phyloP scores from a whole-genome alignment of 129 eudicot species.

The Escallonia herrerae region DNA sequence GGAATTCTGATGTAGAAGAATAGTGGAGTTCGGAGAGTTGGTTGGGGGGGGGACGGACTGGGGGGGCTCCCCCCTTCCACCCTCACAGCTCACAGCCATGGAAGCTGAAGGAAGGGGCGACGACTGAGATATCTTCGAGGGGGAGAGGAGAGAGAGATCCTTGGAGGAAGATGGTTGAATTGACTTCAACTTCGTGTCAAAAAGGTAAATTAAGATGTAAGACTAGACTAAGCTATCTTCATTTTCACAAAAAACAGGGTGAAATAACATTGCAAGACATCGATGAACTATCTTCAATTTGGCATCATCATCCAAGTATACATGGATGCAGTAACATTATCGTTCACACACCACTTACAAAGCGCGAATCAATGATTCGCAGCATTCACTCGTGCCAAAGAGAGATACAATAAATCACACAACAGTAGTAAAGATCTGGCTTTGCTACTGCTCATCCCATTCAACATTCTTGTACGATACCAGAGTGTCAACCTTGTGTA shows the following conservation, averaged over 20 bases:
- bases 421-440: neutral
- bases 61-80: too few relatives aligned
- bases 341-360: neutral
- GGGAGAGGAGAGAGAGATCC: too few relatives aligned
- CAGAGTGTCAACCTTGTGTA: conserved; percentile 95
- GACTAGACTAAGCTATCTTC: neutral
- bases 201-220: neutral
- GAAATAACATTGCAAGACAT: neutral
- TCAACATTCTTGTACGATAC: conserved; percentile 96
- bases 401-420: conserved; percentile 10
- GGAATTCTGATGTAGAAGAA: too few relatives aligned
- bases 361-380: conserved; percentile 76
- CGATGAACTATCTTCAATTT: neutral
- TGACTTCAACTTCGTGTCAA: too few relatives aligned
- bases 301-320: conserved; percentile 1
- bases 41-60: too few relatives aligned
- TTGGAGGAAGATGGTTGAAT: too few relatives aligned
- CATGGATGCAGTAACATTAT: neutral
- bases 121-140: too few relatives aligned
- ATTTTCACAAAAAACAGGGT: neutral
- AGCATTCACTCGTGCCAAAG: neutral
- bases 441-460: conserved; percentile 69
- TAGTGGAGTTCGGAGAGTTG: too few relatives aligned
- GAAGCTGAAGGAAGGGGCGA: too few relatives aligned
- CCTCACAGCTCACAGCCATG: too few relatives aligned